Conservation (phyloP, 1,284 basidiomycete species). For the Leccinum subfulvum region DNA sequence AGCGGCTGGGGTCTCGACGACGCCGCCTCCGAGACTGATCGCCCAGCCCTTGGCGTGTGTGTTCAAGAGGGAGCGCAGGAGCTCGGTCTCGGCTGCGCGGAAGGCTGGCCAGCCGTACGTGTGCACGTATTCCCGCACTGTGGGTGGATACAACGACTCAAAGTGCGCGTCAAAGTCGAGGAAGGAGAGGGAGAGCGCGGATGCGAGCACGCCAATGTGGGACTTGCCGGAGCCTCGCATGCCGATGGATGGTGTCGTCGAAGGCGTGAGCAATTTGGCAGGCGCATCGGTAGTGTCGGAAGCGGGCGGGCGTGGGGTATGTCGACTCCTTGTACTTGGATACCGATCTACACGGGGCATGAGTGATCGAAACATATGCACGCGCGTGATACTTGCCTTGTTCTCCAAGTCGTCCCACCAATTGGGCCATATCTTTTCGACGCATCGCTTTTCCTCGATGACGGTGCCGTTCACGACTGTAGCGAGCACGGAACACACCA, state of each 20-base stretch:
- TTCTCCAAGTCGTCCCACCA: conserved; percentile 95
- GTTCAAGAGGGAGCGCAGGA: conserved; percentile 61
- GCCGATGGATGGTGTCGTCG: conserved; percentile 56
- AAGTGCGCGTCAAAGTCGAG: conserved; percentile 86
- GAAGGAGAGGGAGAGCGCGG: conserved; percentile 72
- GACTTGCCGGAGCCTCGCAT: conserved; percentile 99
- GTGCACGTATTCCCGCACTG: conserved; percentile 80
- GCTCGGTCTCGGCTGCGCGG: conserved; percentile 59
- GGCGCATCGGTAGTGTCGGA: conserved; percentile 37
- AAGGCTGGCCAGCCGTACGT: conserved; percentile 79
- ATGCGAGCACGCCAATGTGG: conserved; percentile 81
- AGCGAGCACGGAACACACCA: conserved; percentile 94
- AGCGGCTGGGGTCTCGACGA: no score
- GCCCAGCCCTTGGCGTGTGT: conserved; percentile 58
- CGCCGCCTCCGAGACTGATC: no score
- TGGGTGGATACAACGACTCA: conserved; percentile 59
- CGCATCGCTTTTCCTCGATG: conserved; percentile 95
- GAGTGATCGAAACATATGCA: neutral
- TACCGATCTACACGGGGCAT: conserved; percentile 68
- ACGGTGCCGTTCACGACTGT: conserved; percentile 74
- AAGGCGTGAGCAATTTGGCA: conserved; percentile 21
- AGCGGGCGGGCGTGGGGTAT: conserved; percentile 47
- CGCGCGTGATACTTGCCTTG: conserved; percentile 54
- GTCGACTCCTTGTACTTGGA: conserved; percentile 84
- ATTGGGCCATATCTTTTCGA: conserved; percentile 99